Evolutionary conservation across 2,329 filamentous ascomycete species (phyloP).

Genomic region (Cladosporium austrohemisphaericum): DNA sequence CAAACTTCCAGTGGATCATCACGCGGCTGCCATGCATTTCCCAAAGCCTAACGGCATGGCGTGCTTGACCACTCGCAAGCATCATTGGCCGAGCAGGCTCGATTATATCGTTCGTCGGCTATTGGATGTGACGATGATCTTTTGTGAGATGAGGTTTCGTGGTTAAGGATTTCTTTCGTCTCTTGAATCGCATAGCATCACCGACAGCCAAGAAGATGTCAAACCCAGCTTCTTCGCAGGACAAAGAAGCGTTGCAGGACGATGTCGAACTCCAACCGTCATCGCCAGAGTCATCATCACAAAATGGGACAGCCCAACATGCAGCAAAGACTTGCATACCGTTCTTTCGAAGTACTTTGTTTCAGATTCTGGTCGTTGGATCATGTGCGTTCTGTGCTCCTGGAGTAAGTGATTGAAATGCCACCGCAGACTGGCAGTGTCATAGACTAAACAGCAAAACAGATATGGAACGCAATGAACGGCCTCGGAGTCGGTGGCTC

Average conservation of each 20-base stretch:
- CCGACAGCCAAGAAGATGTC: neutral
- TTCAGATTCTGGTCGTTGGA: slow-evolving; percentile 12
- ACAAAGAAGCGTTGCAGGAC: neutral
- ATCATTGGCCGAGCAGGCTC: neutral
- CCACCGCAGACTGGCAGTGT: no score
- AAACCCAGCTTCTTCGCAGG: neutral
- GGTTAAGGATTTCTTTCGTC: neutral
- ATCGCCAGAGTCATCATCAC: neutral
- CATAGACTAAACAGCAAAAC: neutral
- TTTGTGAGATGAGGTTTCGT: neutral
- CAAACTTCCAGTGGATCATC: neutral
- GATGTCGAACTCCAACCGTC: slow-evolving; percentile 3
- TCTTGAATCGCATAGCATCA: no score
- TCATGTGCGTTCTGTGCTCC: slow-evolving; percentile 11
- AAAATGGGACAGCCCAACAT: neutral
- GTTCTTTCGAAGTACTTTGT: slow-evolving; percentile 18
- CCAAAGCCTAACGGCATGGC: slow-evolving; percentile 2
- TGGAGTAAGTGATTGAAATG: slow-evolving; percentile 11
- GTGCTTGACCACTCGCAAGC: slow-evolving; percentile 1
- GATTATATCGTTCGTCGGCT: no score
- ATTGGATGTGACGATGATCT: no score
- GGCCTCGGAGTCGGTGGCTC: slow-evolving; percentile 66
- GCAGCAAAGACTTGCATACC: neutral
- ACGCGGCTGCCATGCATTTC: neutral
- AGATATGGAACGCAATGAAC: slow-evolving; percentile 67